Evolutionary conservation across 2,329 filamentous ascomycete genomes (phyloP).

Genomic region (Polychaeton citri): DNA sequence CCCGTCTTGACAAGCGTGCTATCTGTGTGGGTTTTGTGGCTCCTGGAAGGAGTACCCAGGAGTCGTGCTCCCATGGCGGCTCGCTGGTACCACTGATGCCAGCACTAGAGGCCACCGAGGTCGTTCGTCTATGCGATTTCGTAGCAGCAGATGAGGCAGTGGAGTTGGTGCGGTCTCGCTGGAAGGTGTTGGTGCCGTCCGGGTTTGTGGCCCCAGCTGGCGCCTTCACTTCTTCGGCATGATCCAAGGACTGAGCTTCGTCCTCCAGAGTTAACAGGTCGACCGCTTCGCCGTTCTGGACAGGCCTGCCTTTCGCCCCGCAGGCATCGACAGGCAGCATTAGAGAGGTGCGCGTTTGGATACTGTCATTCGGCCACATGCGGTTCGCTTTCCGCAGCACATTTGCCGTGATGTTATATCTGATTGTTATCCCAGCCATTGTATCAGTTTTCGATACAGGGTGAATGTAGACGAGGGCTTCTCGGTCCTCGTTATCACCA

Average conservation of each 20-base stretch:
- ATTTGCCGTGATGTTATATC: constrained; percentile 75
- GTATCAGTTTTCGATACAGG: constrained; percentile 73
- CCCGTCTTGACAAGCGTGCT: constrained; percentile 64
- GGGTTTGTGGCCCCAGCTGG: constrained; percentile 11
- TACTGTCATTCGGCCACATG: constrained; percentile 85
- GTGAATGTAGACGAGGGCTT: constrained; percentile 83
- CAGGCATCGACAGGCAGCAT: constrained; percentile 83
- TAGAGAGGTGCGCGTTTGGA: constrained; percentile 70
- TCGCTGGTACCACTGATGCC: constrained; percentile 36
- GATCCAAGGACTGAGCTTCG: constrained; percentile 16
- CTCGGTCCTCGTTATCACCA: constrained; percentile 48
- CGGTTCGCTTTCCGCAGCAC: constrained; percentile 78
- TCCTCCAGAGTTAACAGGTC: constrained; percentile 19
- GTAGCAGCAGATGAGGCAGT: constrained; percentile 18
- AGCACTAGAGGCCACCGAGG: constrained; percentile 22
- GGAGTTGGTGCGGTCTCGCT: constrained; percentile 23
- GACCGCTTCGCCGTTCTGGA: constrained; percentile 23
- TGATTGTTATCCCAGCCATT: constrained; percentile 78
- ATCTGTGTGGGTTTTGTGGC: constrained; percentile 65
- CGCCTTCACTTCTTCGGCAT: constrained; percentile 26
- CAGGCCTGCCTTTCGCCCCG: constrained; percentile 59
- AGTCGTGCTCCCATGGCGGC: constrained; percentile 69
- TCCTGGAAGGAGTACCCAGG: constrained; percentile 73
- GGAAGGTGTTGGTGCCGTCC: constrained; percentile 7
- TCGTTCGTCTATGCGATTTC: constrained; percentile 20